Conservation (phyloP, 1,284 basidiomycete genomes). For the Rhodotorula sp. region DNA sequence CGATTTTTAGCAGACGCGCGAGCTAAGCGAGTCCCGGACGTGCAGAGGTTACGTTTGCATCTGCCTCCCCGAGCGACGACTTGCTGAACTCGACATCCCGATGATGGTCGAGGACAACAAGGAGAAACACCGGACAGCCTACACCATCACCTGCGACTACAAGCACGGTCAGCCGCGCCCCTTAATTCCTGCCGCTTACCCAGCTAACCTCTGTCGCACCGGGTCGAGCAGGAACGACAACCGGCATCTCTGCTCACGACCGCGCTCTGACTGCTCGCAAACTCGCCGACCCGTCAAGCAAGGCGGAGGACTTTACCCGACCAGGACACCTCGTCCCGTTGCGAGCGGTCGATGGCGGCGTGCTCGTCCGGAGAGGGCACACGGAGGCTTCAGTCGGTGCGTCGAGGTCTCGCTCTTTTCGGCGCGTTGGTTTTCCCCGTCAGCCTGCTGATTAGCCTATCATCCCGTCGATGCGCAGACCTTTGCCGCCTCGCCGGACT, state of each 20-base stretch:
- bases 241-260: constrained; percentile 96
- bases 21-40: background rate
- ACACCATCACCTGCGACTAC: constrained; percentile 95
- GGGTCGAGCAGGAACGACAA: constrained; percentile 68
- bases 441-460: background rate
- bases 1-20: too few species aligned
- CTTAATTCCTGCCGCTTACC: constrained; percentile 2
- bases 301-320: constrained; percentile 75
- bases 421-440: background rate
- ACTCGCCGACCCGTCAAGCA: constrained; percentile 61
- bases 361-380: constrained; percentile 81
- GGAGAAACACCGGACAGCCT: constrained; percentile 89
- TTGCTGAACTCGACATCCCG: constrained; percentile 79
- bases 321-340: constrained; percentile 96
- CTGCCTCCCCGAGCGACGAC: constrained; percentile 70
- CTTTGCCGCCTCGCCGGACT: constrained; percentile 77
- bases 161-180: constrained; percentile 63
- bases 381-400: constrained; percentile 80
- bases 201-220: background rate
- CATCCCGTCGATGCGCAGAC: constrained; percentile 55
- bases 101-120: constrained; percentile 92
- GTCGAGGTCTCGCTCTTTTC: constrained; percentile 40
- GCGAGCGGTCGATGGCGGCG: constrained; percentile 80
- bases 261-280: constrained; percentile 81
- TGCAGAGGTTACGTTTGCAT: constrained; percentile 91